phyloP scores from a whole-genome alignment of 2,329 filamentous ascomycete genomes.

The Cadophora luteo-olivacea region DNA sequence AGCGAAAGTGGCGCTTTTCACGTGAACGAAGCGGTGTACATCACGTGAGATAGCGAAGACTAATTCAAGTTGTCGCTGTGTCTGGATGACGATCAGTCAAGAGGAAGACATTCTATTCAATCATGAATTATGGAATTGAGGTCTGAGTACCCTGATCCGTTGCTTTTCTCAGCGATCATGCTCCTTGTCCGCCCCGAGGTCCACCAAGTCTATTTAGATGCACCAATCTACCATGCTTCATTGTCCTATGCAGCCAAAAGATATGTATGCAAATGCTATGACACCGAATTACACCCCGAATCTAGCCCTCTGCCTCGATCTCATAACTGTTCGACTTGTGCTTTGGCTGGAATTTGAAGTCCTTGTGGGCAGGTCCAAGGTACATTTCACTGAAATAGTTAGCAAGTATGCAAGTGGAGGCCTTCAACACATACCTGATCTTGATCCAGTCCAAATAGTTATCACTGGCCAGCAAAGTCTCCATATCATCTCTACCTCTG shows the following conservation, averaged over 20 bases:
- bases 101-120: neutral
- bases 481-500: conserved; percentile 84
- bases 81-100: neutral
- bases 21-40: neutral
- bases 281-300: neutral
- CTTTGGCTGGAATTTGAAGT: conserved; percentile 95
- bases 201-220: neutral
- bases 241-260: neutral
- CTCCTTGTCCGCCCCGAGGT: neutral
- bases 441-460: conserved; percentile 99
- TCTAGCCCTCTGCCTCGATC: conserved; percentile 74
- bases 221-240: neutral
- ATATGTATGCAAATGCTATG: neutral
- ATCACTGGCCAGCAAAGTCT: conserved; percentile 88
- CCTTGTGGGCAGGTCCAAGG: conserved; percentile 85
- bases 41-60: neutral
- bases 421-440: conserved; percentile 75
- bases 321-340: conserved; percentile 95
- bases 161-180: neutral
- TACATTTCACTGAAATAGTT: conserved; percentile 83
- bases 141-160: neutral
- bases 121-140: neutral
- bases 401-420: conserved; percentile 7
- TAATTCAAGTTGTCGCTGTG: neutral
- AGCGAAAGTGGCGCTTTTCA: neutral